Evolutionary conservation across 306 rosid species (phyloP).

Genomic region (Luffa aegyptiaca): DNA sequence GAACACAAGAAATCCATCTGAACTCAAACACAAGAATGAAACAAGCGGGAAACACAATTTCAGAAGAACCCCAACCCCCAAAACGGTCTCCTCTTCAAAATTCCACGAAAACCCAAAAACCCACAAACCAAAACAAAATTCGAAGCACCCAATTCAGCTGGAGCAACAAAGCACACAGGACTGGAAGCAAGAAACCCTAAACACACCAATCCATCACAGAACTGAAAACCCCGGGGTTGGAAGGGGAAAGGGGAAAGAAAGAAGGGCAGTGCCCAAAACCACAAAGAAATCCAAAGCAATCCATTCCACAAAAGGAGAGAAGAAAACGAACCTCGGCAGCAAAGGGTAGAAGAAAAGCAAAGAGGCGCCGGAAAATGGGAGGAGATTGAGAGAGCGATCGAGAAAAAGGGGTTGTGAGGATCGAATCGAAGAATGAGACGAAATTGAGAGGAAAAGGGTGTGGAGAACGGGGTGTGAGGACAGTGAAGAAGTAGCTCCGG

Average conservation of each 20-base stretch:
- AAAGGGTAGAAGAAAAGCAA: background rate
- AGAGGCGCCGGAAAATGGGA: background rate
- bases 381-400: background rate
- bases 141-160: background rate
- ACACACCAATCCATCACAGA: background rate
- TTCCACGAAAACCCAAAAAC: background rate
- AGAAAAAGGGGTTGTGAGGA: background rate
- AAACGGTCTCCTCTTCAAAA: background rate
- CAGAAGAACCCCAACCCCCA: background rate
- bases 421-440: conserved; percentile 1
- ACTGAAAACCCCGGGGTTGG: background rate
- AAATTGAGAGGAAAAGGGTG: background rate
- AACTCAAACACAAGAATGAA: background rate
- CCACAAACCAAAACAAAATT: background rate
- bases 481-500: conserved; percentile 5
- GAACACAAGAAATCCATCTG: background rate
- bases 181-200: conserved; percentile 6
- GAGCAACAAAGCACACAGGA: background rate
- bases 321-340: conserved; percentile 1
- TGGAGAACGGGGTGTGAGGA: background rate
- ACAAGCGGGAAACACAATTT: background rate
- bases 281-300: background rate
- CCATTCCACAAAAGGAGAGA: background rate
- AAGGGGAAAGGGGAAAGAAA: background rate
- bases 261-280: background rate